A percentile compares a stretch with the other conserved stretches of the same genome.
phyloP scores from a whole-genome alignment of 441 rosid genomes.

The Raphanus hybrid region DNA sequence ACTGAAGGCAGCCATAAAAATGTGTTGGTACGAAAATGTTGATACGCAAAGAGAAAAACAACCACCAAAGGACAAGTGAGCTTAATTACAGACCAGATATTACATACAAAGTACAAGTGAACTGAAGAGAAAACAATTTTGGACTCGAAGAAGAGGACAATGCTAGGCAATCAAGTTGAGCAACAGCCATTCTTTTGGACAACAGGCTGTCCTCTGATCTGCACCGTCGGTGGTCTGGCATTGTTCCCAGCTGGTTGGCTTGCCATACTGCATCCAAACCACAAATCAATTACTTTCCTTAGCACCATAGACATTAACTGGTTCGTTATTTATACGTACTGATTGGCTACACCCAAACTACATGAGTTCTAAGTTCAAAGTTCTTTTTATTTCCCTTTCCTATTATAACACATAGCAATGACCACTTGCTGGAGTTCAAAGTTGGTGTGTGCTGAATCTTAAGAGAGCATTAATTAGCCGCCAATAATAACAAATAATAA shows the following conservation, averaged over 20 bases:
- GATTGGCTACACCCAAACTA: constrained; percentile 3
- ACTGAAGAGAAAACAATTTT: not conserved
- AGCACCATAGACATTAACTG: not conserved
- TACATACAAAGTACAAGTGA: constrained; percentile 18
- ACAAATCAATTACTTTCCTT: constrained; percentile 5
- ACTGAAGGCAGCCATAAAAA: not conserved
- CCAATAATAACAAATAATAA: too few relatives aligned
- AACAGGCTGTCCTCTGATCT: constrained; percentile 73
- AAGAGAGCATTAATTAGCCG: constrained; percentile 1
- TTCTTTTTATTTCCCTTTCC: not conserved
- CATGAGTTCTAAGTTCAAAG: not conserved
- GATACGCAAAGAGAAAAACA: constrained; percentile 13
- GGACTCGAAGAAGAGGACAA: not conserved
- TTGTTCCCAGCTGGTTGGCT: constrained; percentile 68
- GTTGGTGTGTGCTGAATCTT: not conserved
- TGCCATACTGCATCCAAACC: constrained; percentile 63
- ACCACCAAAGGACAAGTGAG: not conserved
- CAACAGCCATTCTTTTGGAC: constrained; percentile 69
- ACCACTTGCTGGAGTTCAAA: constrained; percentile 5
- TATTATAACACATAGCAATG: not conserved
- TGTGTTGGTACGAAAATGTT: not conserved
- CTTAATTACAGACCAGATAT: constrained; percentile 18
- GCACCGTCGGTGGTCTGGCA: constrained; percentile 67
- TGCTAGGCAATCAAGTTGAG: constrained; percentile 44
- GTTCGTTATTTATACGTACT: not conserved